Percentiles rank a stretch among this genome's conserved stretches.
Conservation (phyloP, 2,329 filamentous ascomycete species). For the Acephala macrosclerotiorum region DNA sequence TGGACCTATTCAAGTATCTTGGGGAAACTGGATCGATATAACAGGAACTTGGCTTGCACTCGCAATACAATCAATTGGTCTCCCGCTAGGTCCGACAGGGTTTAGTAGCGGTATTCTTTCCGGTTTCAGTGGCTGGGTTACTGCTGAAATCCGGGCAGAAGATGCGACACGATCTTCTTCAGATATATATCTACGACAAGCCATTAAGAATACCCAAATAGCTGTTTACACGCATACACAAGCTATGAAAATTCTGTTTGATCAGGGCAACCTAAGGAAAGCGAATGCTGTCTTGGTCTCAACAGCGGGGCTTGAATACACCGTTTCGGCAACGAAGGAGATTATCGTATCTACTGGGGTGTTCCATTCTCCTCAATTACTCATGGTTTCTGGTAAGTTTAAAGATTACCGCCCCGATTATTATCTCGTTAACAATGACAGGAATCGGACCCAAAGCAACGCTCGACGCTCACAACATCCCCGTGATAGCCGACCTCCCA, state of each 20-base stretch:
- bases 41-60: conserved; percentile 17
- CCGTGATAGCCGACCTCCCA: conserved; percentile 52
- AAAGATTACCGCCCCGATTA: conserved; percentile 55
- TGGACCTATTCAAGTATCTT: conserved; percentile 52
- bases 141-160: conserved; percentile 26
- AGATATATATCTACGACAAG: conserved; percentile 10
- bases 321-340: conserved; percentile 33
- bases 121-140: conserved; percentile 21
- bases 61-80: conserved; percentile 28
- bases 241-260: conserved; percentile 31
- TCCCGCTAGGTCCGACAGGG: conserved; percentile 22
- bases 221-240: conserved; percentile 29
- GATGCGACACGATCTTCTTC: conserved; percentile 27
- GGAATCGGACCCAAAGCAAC: conserved; percentile 54
- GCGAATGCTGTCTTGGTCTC: conserved; percentile 45
- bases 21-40: conserved; percentile 45
- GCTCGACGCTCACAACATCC: conserved; percentile 53
- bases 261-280: conserved; percentile 14
- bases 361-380: conserved; percentile 58
- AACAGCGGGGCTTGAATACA: conserved; percentile 27
- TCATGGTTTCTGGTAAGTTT: conserved; percentile 43
- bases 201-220: conserved; percentile 16
- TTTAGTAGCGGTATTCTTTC: conserved; percentile 35
- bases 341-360: conserved; percentile 55
- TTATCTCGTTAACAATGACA: conserved; percentile 42